Evolutionary conservation across 768 basidiomycete genomes (phyloP), one percentile per base, ranked within the genome.

Genomic region (Candolleomyces aberdarensis): DNA sequence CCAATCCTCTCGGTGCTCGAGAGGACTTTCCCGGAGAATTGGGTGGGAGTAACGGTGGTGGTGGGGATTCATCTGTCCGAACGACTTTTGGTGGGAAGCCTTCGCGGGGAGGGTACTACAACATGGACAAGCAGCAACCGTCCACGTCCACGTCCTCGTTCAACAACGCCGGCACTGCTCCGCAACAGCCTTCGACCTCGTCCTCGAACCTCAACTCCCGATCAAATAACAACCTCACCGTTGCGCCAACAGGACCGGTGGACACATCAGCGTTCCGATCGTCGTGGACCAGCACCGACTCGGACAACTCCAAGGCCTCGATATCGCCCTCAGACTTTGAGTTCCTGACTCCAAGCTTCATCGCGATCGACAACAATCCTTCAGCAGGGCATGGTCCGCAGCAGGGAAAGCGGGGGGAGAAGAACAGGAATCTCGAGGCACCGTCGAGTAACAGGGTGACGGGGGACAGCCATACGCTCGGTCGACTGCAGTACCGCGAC

Each of bases 301-400:
- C 52, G 8, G 52, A 54, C 32, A 29, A 54, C 52, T 15, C n/a
- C 49, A 19, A 51, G 49, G 49, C 26, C 31, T 54, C 52, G 15
- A 54, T 54, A 22, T 31, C 52, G 8, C 52, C 29, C 5, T 54
- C 52, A 5, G 52, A 54, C 20, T 54, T 54, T 29, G 52, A 54
- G 52, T 54, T 54, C n/a, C 32, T 54, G 52, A 54, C 52, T 13
- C 52, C 52, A 15, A 54, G 52, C 17, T 54, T 54, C 32, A 54
- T 54, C 26, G 52, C 52, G 10, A 54, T 54, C 31, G 52, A 39
- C 32, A 39, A 54, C 20, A 14, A 14, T 4, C 26, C 31, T 17
- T 11, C 15, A 15, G 32, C 19, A 11, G 22, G n/a, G 10, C 48
- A 49, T 10, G 48, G 49, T 22, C 49, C 15, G 31, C 20, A 31